phyloP scores from a whole-genome alignment of 768 basidiomycete species.

The Leccinum sublutescens region DNA sequence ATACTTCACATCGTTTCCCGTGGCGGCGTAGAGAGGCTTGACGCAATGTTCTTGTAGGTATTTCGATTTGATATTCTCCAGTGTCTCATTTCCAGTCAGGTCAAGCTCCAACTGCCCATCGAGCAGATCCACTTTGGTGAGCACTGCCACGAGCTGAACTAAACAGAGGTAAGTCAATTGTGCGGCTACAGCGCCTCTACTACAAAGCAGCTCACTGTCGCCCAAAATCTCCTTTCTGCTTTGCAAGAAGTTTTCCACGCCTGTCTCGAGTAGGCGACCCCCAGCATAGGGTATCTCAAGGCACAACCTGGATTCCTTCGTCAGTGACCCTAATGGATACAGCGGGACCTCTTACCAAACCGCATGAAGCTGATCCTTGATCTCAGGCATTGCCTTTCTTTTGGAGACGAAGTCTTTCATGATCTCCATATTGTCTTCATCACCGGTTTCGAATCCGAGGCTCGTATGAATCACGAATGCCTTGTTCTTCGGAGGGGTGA shows the following conservation, averaged over 20 bases:
- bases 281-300: conserved; percentile 15
- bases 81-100: neutral
- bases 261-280: conserved; percentile 16
- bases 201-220: neutral
- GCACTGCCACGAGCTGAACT: conserved; percentile 10
- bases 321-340: neutral
- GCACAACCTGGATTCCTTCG: conserved; percentile 11
- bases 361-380: conserved; percentile 13
- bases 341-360: conserved; percentile 7
- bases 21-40: neutral
- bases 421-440: conserved; percentile 3
- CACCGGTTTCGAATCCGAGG: conserved; percentile 18
- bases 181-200: conserved; percentile 3
- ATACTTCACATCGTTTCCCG: conserved; percentile 1
- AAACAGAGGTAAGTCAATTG: neutral
- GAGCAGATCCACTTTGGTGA: conserved; percentile 16
- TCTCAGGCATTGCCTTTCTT: neutral
- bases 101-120: conserved; percentile 5
- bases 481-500: conserved; percentile 7
- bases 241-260: conserved; percentile 12
- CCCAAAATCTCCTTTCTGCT: conserved; percentile 10
- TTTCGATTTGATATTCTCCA: neutral
- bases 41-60: conserved; percentile 1
- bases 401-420: neutral
- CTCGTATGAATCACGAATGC: conserved; percentile 20